Base-by-base conservation (phyloP, 202 grass and related monocot genomes). In the Panicum virgatum region DNA sequence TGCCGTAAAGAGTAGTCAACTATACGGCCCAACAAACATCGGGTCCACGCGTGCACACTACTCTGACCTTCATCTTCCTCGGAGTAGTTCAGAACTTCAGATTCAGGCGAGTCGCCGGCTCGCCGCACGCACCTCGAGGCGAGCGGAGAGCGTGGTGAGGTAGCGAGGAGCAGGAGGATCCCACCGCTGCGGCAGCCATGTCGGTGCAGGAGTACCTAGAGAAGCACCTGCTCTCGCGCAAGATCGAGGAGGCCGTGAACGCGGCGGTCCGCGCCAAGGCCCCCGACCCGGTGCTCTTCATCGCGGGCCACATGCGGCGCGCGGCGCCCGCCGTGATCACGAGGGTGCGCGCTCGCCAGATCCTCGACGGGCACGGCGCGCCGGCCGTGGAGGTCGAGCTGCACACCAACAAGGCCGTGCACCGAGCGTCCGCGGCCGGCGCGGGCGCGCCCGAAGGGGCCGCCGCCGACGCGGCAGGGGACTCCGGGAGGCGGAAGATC, bases 181-280 rank as follows among this genome's bases (percentile, higher is more conserved):
- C 51, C 71, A 10, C 39, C 16, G 65, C 19, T 12, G 77, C 7
- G n/a, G 46, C 48, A 54, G 77, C 80, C 80, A 99, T 99, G 92
- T 96, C 96, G 85, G 92, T 98, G 85, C 90, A 96, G 87, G 92
- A 96, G 87, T 96, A 98, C 71, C 83, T 96, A 39, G 90, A 93
- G 82, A 96, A 92, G 91, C 89, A 96, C 82, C 48, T 94, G 71
- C 89, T 99, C 36, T 85, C 96, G 51, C 93, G 96, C 66, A 99
- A 90, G 96, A 84, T 99, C 70, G 96, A 99, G 87, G 96, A 99
- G 77, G 91, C 96, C 64, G 96, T 99, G 80, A 99, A 99, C 87
- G 96, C 96, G 44, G 96, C 96, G 39, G 93, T 99, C 83, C 89
- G 93, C 73, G 91, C 93, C 63, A 99, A 94, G 84, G 66, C 85